phyloP scores from a whole-genome alignment of 2,329 filamentous ascomycete species.

The Myrmaecium sp. region DNA sequence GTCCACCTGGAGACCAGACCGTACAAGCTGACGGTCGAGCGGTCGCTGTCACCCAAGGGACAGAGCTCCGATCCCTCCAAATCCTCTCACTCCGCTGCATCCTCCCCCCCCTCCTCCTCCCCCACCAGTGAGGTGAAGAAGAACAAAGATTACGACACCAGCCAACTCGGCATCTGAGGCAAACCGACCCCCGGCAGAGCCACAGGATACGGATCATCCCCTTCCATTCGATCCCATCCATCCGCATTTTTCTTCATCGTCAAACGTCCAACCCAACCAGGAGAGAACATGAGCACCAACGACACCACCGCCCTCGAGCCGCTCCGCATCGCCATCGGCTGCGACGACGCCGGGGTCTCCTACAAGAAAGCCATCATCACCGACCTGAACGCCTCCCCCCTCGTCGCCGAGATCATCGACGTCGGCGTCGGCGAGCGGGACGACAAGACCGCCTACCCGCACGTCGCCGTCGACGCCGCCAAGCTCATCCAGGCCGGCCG shows the following conservation, averaged over 20 bases:
- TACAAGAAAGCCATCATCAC: constrained; percentile 68
- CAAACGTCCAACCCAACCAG: too few relatives aligned
- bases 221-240: not conserved
- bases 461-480: constrained; percentile 58
- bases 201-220: constrained; percentile 2
- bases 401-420: constrained; percentile 53
- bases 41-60: not conserved
- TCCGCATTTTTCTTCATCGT: constrained; percentile 2
- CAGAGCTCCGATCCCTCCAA: not conserved
- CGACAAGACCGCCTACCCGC: constrained; percentile 71
- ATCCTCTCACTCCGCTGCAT: not conserved
- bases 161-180: constrained; percentile 15
- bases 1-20: constrained; percentile 21
- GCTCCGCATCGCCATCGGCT: constrained; percentile 45
- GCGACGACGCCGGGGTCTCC: constrained; percentile 54
- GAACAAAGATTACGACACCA: constrained; percentile 12
- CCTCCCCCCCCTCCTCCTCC: too few relatives aligned
- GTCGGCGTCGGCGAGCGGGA: constrained; percentile 49
- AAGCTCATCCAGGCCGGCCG: constrained; percentile 43
- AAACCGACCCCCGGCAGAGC: constrained; percentile 1
- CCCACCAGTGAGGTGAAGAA: constrained; percentile 4
- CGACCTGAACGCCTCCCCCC: constrained; percentile 49
- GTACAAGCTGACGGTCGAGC: constrained; percentile 9
- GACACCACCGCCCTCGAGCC: constrained; percentile 7
- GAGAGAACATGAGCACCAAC: constrained; percentile 1